Conservation (phyloP, 23 red algal species). For the Gracilaria caudata region DNA sequence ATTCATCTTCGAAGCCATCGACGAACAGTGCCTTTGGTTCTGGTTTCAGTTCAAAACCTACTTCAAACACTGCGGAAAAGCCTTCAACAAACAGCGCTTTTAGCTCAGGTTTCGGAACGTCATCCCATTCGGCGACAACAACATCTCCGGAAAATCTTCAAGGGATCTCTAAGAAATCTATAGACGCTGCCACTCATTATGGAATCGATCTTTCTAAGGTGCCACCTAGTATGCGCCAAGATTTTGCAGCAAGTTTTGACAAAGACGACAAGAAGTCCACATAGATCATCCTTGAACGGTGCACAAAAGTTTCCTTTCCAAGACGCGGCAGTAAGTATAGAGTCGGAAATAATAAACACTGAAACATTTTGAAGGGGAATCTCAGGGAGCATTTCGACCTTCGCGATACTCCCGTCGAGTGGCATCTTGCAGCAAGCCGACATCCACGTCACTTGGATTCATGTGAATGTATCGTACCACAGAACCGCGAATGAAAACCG, state of each 20-base stretch:
- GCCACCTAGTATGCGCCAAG: constrained; percentile 76
- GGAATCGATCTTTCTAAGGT: constrained; percentile 76
- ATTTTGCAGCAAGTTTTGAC: constrained; percentile 73
- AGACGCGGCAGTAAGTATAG: neutral
- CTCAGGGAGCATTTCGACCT: constrained; percentile 41
- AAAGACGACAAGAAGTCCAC: neutral
- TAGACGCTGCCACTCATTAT: constrained; percentile 51
- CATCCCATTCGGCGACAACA: neutral
- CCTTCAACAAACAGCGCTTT: constrained; percentile 27
- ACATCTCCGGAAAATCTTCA: neutral
- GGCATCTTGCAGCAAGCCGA: constrained; percentile 90
- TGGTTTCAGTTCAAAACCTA: constrained; percentile 24
- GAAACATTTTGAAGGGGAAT: neutral
- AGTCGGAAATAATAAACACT: neutral
- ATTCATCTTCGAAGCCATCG: constrained; percentile 21
- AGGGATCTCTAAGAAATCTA: constrained; percentile 31
- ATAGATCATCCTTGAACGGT: neutral
- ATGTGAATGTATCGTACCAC: constrained; percentile 96
- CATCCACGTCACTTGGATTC: constrained; percentile 76
- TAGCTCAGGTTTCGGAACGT: neutral
- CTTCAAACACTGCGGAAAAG: neutral
- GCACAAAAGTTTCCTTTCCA: neutral
- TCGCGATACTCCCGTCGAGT: constrained; percentile 75
- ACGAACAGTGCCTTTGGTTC: constrained; percentile 54
- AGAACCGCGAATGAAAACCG: constrained; percentile 89